Conservation (phyloP, 257 asterid genomes). For the Avicennia marina region DNA sequence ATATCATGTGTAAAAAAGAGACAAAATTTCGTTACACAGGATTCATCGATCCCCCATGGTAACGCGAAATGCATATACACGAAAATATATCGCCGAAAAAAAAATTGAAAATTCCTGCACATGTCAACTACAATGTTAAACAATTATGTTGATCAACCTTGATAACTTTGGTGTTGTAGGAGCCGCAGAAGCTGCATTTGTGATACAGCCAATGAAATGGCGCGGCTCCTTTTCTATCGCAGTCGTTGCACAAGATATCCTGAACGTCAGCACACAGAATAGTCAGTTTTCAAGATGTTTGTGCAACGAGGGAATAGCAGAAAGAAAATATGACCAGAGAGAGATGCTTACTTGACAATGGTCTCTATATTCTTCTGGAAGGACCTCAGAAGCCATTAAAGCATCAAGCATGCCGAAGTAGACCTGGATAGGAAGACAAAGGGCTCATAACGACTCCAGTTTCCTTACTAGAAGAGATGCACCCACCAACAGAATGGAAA, state of each 20-base stretch:
- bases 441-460: too few relatives aligned
- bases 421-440: slow-evolving; percentile 39
- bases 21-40: too few relatives aligned
- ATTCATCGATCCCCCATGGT: too few relatives aligned
- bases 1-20: too few relatives aligned
- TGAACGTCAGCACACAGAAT: slow-evolving; percentile 15
- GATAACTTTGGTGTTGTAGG: slow-evolving; percentile 85
- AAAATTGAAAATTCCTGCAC: too few relatives aligned
- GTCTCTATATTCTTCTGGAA: slow-evolving; percentile 84
- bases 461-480: too few relatives aligned
- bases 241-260: slow-evolving; percentile 91
- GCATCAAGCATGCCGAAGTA: slow-evolving; percentile 98
- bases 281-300: background rate
- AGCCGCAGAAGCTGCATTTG: slow-evolving; percentile 80
- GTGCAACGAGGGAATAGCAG: background rate
- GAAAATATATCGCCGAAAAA: too few relatives aligned
- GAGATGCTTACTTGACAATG: slow-evolving; percentile 57
- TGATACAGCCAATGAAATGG: slow-evolving; percentile 93
- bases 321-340: background rate
- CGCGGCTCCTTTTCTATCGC: slow-evolving; percentile 70
- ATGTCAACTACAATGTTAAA: slow-evolving; percentile 40
- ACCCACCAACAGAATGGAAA: too few relatives aligned
- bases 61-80: too few relatives aligned
- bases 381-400: slow-evolving; percentile 85
- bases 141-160: slow-evolving; percentile 67